Evolutionary conservation across 805 yeast species (phyloP).

Genomic region (Ogataea pini): DNA sequence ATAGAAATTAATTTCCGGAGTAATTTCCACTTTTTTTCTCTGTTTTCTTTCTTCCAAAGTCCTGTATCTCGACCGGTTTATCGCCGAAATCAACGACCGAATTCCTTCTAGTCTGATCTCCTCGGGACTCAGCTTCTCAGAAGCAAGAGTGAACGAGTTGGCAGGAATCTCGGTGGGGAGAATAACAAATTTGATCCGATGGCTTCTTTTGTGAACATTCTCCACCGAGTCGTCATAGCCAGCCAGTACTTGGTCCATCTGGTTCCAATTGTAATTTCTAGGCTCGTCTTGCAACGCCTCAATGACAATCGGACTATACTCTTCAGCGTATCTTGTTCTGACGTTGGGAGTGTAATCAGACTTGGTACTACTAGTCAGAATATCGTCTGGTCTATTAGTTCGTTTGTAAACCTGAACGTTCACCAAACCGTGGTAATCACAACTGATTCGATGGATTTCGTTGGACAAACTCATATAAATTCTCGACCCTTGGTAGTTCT

Average conservation of each 20-base stretch:
- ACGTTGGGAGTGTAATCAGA: conserved; percentile 53
- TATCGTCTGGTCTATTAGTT: conserved; percentile 32
- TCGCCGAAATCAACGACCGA: conserved; percentile 59
- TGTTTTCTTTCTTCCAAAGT: conserved; percentile 44
- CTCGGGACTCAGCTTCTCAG: conserved; percentile 72
- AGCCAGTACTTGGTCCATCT: conserved; percentile 85
- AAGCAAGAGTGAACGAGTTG: conserved; percentile 41
- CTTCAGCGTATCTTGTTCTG: conserved; percentile 75
- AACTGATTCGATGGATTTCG: conserved; percentile 81
- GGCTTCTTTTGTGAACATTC: conserved; percentile 52
- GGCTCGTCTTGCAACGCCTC: conserved; percentile 56
- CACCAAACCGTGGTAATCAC: conserved; percentile 69
- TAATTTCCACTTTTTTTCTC: conserved; percentile 45
- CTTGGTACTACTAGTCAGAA: conserved; percentile 27
- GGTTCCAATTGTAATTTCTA: conserved; percentile 79
- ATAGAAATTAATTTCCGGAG: conserved; percentile 80
- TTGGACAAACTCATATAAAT: conserved; percentile 77
- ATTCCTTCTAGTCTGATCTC: conserved; percentile 93
- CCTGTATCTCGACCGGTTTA: conserved; percentile 57
- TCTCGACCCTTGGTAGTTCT: conserved; percentile 53
- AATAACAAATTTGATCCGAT: conserved; percentile 79
- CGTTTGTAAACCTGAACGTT: conserved; percentile 74
- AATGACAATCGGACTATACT: conserved; percentile 57
- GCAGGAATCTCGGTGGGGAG: conserved; percentile 75
- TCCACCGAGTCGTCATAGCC: conserved; percentile 80